These are phyloP conservation scores for Cutaneotrichosporon arboriforme DNA, from an alignment of 1,284 basidiomycete genomes.

Conservation along the genomic window DNA sequence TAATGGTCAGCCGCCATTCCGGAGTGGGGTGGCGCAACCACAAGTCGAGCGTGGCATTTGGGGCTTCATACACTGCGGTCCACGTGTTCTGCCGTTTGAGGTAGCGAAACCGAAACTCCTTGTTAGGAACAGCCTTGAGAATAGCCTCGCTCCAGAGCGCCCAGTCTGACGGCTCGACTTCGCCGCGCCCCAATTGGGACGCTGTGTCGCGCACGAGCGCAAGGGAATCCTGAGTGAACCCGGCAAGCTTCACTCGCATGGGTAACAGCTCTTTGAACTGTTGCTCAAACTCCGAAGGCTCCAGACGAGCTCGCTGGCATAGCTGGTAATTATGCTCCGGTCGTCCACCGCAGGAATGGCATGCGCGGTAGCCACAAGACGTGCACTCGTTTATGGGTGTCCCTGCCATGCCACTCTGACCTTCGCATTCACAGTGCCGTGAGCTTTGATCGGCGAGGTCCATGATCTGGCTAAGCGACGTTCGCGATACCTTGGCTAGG, in stretches of 20 bases:
- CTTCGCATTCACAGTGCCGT: conserved; percentile 83
- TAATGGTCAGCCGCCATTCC: conserved; percentile 80
- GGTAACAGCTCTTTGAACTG: conserved; percentile 74
- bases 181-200: conserved; percentile 23
- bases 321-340: conserved; percentile 71
- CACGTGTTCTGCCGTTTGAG: conserved; percentile 82
- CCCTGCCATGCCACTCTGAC: conserved; percentile 68
- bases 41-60: conserved; percentile 67
- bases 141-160: conserved; percentile 64
- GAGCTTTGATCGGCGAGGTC: conserved; percentile 63
- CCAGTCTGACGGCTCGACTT: conserved; percentile 55
- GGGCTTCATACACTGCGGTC: conserved; percentile 72
- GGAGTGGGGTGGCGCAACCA: conserved; percentile 68
- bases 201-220: background rate
- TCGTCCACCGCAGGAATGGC: conserved; percentile 78
- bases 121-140: conserved; percentile 55
- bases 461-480: conserved; percentile 58
- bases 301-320: conserved; percentile 45
- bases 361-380: conserved; percentile 74
- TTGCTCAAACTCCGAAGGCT: conserved; percentile 67
- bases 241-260: conserved; percentile 69
- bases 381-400: conserved; percentile 65
- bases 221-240: conserved; percentile 56
- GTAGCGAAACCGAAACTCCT: conserved; percentile 75
- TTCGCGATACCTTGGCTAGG: conserved; percentile 56